Conservation (phyloP, 2,329 filamentous ascomycete species). For the Teratosphaeria viscida region DNA sequence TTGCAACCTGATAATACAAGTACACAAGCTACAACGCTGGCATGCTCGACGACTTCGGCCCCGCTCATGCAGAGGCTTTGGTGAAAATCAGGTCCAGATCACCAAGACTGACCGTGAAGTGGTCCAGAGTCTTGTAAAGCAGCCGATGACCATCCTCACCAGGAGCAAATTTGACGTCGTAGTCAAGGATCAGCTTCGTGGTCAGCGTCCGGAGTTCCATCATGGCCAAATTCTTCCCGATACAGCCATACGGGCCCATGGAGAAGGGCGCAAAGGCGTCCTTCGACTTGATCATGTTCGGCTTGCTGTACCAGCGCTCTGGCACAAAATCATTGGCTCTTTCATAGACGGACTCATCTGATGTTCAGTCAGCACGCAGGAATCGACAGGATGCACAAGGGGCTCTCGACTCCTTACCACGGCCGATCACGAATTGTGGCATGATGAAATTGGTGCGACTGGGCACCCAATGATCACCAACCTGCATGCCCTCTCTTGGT, state of each 20-base stretch:
- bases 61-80: background rate
- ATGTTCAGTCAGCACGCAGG: background rate
- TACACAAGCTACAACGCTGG: background rate
- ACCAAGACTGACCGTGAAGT: constrained; percentile 26
- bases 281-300: constrained; percentile 26
- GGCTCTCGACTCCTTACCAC: constrained; percentile 8
- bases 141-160: constrained; percentile 27
- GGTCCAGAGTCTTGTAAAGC: constrained; percentile 25
- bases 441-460: constrained; percentile 12
- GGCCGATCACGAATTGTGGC: constrained; percentile 12
- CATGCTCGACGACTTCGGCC: background rate
- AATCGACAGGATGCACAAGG: background rate
- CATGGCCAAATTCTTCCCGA: constrained; percentile 29
- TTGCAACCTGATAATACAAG: background rate
- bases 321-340: constrained; percentile 23
- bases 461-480: constrained; percentile 27
- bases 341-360: constrained; percentile 20
- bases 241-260: constrained; percentile 26
- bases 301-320: constrained; percentile 27
- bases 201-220: constrained; percentile 28
- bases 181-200: constrained; percentile 25
- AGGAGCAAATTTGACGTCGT: constrained; percentile 28
- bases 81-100: constrained; percentile 17
- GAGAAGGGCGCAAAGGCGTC: constrained; percentile 28
- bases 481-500: constrained; percentile 28